phyloP scores from a whole-genome alignment of 2,329 filamentous ascomycete genomes.

The Aspergillus ochraceus region DNA sequence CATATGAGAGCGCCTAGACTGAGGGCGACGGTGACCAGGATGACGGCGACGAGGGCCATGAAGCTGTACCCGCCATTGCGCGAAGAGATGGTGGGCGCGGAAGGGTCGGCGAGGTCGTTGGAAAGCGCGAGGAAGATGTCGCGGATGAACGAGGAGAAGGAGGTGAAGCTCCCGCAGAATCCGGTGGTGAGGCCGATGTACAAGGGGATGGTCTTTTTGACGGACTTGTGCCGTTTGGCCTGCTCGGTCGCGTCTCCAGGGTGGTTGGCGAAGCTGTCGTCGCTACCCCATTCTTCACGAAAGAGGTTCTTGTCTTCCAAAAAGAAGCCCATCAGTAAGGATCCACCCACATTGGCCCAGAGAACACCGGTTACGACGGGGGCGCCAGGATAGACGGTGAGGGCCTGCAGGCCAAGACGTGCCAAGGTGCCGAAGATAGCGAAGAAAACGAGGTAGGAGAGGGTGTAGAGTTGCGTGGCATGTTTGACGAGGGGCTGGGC shows the following conservation, averaged over 20 bases:
- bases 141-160: constrained; percentile 81
- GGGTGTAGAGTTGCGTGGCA: constrained; percentile 65
- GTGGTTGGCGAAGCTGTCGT: not conserved
- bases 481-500: constrained; percentile 46
- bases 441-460: constrained; percentile 84
- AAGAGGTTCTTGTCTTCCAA: constrained; percentile 77
- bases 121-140: constrained; percentile 78
- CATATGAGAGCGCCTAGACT: constrained; percentile 68
- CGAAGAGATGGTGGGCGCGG: constrained; percentile 42
- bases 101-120: constrained; percentile 65
- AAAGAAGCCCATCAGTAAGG: constrained; percentile 81
- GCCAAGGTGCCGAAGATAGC: constrained; percentile 81
- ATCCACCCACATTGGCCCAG: constrained; percentile 86
- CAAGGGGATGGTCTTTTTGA: constrained; percentile 83
- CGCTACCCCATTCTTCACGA: constrained; percentile 61
- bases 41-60: constrained; percentile 73
- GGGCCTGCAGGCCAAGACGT: constrained; percentile 73
- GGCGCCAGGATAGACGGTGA: constrained; percentile 76
- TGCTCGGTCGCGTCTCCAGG: constrained; percentile 27
- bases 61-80: constrained; percentile 78
- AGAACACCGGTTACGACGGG: constrained; percentile 72
- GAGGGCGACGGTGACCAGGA: constrained; percentile 70
- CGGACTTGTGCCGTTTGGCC: constrained; percentile 57
- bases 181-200: constrained; percentile 85
- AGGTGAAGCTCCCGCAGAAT: constrained; percentile 87